These are phyloP conservation scores for Trichoderma sp. DNA, from an alignment of 2,329 filamentous ascomycete genomes.

Conservation along the genomic window DNA sequence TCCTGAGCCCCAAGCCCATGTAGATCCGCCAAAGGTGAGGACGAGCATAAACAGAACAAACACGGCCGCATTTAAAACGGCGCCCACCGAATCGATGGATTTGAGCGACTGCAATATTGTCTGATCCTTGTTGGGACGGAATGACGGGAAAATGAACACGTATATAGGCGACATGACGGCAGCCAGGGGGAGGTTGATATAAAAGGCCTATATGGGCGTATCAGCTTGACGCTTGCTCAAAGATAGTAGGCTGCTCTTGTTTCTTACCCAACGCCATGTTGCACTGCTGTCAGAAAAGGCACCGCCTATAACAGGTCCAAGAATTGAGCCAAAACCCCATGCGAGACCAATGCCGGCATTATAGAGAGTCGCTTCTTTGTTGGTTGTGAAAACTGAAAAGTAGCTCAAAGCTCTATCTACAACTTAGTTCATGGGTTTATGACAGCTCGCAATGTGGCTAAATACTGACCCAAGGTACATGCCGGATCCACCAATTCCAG, in stretches of 20 bases:
- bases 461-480: neutral
- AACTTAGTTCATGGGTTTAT: neutral
- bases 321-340: neutral
- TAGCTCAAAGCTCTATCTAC: neutral
- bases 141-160: neutral
- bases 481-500: neutral
- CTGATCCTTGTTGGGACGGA: neutral
- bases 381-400: neutral
- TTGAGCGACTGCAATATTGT: neutral
- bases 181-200: neutral
- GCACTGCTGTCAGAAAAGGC: neutral
- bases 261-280: neutral
- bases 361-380: neutral
- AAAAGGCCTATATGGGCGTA: neutral
- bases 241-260: neutral
- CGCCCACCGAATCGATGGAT: neutral
- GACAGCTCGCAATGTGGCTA: no score
- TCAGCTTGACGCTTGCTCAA: neutral
- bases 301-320: slow-evolving; percentile 1
- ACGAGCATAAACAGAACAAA: neutral
- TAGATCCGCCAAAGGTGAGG: neutral
- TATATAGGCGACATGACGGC: neutral
- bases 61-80: neutral
- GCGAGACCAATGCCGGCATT: neutral
- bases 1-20: neutral